Conservation (phyloP, 768 basidiomycete genomes). For the Hericium rajendrae region DNA sequence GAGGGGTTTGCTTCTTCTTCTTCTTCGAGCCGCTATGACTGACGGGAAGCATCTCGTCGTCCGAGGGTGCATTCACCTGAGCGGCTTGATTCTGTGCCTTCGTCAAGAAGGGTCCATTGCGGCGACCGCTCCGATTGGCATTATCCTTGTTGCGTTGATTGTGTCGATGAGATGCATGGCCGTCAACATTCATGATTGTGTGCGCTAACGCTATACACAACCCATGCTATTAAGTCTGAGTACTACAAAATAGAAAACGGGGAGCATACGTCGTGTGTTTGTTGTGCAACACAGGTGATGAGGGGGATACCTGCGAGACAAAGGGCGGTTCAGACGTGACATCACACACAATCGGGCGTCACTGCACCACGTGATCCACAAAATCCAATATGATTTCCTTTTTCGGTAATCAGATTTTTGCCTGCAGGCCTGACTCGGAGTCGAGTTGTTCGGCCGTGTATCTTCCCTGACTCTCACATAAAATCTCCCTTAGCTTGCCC, state of each 20-base stretch:
- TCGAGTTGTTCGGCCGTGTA: neutral
- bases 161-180: neutral
- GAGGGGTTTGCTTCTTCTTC: constrained; percentile 2
- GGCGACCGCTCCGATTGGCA: neutral
- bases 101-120: constrained; percentile 4
- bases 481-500: neutral
- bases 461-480: neutral
- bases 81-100: constrained; percentile 4
- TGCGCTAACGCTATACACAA: too few relatives aligned
- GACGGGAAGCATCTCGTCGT: constrained; percentile 5
- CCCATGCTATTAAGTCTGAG: too few relatives aligned
- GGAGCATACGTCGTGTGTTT: too few relatives aligned
- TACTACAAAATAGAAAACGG: too few relatives aligned
- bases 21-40: constrained; percentile 9
- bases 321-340: neutral
- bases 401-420: neutral
- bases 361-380: neutral
- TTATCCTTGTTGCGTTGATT: neutral
- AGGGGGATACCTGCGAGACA: neutral
- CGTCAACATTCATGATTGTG: neutral
- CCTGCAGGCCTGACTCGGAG: neutral
- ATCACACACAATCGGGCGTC: too few relatives aligned
- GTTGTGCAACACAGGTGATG: too few relatives aligned
- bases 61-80: constrained; percentile 1
- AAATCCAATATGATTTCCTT: neutral